phyloP scores from a whole-genome alignment of 805 yeast species.

The Candida maris region DNA sequence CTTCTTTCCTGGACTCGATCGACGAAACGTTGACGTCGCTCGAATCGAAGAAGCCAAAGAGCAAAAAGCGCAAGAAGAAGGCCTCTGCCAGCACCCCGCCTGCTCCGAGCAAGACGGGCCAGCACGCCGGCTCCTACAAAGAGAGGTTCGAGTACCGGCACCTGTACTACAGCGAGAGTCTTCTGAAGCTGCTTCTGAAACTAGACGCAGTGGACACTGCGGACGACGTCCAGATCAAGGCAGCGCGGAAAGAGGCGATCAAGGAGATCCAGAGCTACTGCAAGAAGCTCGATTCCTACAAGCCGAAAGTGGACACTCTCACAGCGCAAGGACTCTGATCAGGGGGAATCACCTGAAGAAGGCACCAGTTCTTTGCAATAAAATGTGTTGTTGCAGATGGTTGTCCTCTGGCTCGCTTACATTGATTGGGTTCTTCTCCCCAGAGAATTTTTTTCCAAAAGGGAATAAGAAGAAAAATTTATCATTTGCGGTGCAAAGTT shows the following conservation, averaged over 20 bases:
- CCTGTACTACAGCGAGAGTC: constrained; percentile 61
- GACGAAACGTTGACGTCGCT: constrained; percentile 10
- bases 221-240: constrained; percentile 47
- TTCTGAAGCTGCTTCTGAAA: constrained; percentile 61
- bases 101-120: constrained; percentile 2
- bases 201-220: constrained; percentile 56
- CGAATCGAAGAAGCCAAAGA: constrained; percentile 4
- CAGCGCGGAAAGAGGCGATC: constrained; percentile 56
- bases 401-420: neutral
- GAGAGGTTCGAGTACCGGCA: constrained; percentile 41
- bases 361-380: neutral
- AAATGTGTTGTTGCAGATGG: neutral
- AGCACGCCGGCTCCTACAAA: constrained; percentile 16
- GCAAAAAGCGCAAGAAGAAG: constrained; percentile 10
- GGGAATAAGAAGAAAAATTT: too few relatives aligned
- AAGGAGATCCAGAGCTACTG: constrained; percentile 58
- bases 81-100: constrained; percentile 1
- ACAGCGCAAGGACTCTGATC: constrained; percentile 12
- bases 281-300: constrained; percentile 45
- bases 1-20: constrained; percentile 7
- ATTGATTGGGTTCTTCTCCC: neutral
- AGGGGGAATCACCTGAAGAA: neutral
- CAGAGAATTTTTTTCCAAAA: too few relatives aligned
- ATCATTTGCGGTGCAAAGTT: too few relatives aligned
- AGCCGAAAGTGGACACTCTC: constrained; percentile 19